Evolutionary conservation across 1,139 yeast genomes (phyloP).

Genomic region (Candida sojae): DNA sequence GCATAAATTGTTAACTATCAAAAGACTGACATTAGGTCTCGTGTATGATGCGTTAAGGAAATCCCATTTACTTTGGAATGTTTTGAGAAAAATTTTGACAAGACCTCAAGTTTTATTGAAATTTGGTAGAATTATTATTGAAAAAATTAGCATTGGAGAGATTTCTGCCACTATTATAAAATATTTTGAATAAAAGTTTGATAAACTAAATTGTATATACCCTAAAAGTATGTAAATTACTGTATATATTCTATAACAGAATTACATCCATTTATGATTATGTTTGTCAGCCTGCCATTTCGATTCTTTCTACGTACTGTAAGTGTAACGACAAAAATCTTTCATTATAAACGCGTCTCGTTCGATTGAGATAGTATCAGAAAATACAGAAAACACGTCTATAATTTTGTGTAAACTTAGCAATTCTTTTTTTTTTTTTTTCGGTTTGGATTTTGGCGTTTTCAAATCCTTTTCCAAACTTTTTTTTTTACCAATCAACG

Average conservation of each 20-base stretch:
- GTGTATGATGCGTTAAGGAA: conserved; percentile 24
- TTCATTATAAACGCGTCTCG: neutral
- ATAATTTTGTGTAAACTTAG: neutral
- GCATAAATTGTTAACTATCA: conserved; percentile 23
- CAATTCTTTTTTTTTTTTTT: neutral
- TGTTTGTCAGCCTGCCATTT: neutral
- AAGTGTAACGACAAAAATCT: neutral
- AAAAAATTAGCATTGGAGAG: neutral
- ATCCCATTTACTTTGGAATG: conserved; percentile 21
- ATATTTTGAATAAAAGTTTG: neutral
- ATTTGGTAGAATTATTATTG: conserved; percentile 17
- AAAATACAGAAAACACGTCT: neutral
- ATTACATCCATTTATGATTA: neutral
- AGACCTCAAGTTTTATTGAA: conserved; percentile 20
- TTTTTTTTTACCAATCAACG: conserved; percentile 4
- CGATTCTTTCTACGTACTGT: neutral
- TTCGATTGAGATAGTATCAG: neutral
- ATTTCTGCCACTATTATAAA: neutral
- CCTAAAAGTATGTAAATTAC: too few species aligned
- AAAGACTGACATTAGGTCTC: conserved; percentile 24
- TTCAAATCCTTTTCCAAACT: neutral
- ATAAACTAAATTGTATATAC: too few species aligned
- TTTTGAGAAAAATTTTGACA: conserved; percentile 21
- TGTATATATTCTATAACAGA: too few species aligned
- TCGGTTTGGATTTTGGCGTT: neutral